Conservation (phyloP, 2,329 filamentous ascomycete genomes). For the Colletotrichum filicis region DNA sequence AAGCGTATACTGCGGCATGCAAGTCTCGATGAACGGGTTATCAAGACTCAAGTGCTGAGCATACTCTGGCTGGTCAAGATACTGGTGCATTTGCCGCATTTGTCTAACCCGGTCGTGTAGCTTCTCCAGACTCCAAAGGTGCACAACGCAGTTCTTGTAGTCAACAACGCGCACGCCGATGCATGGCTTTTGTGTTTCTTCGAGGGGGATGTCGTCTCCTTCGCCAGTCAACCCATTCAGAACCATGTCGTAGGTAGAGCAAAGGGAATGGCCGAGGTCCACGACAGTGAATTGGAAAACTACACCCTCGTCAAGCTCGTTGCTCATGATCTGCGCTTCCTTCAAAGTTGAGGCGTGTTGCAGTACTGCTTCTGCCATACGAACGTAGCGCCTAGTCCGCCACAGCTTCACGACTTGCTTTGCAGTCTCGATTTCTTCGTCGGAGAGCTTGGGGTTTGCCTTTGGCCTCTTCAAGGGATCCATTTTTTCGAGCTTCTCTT, state of each 20-base stretch:
- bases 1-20: slow-evolving; percentile 91
- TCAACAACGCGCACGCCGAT: slow-evolving; percentile 91
- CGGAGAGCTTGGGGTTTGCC: slow-evolving; percentile 72
- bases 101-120: slow-evolving; percentile 85
- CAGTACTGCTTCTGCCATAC: slow-evolving; percentile 91
- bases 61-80: slow-evolving; percentile 94
- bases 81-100: slow-evolving; percentile 98
- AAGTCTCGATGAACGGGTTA: slow-evolving; percentile 91
- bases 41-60: slow-evolving; percentile 91
- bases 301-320: slow-evolving; percentile 91
- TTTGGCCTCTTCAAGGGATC: slow-evolving; percentile 71
- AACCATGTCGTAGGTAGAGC: slow-evolving; percentile 96
- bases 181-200: slow-evolving; percentile 87
- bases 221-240: slow-evolving; percentile 90
- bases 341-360: slow-evolving; percentile 90
- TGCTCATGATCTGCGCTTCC: slow-evolving; percentile 97
- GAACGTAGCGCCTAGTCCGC: slow-evolving; percentile 87
- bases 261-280: slow-evolving; percentile 86
- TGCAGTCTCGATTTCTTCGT: slow-evolving; percentile 78
- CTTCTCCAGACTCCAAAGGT: slow-evolving; percentile 95
- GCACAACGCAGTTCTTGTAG: slow-evolving; percentile 85
- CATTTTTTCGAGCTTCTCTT: slow-evolving; percentile 84
- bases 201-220: slow-evolving; percentile 83
- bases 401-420: slow-evolving; percentile 77
- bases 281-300: slow-evolving; percentile 96